Conservation (phyloP, 257 asterid species). For the Coffea canephora region DNA sequence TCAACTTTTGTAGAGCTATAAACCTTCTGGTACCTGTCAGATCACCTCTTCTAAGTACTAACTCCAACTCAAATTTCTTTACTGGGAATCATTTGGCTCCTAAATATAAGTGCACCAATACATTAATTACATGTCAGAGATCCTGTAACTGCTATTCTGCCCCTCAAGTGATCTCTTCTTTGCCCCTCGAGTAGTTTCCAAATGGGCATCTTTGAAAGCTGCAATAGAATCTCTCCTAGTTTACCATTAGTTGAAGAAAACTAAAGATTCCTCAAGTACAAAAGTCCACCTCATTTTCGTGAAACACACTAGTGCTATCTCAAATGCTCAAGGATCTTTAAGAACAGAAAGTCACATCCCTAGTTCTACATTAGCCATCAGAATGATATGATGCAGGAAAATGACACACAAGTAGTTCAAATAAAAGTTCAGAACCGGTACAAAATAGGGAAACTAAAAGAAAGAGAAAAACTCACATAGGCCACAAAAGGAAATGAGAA, state of each 20-base stretch:
- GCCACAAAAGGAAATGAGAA: not conserved
- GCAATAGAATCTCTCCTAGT: not conserved
- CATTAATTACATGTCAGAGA: not conserved
- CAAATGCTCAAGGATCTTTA: not conserved
- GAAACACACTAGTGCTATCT: not conserved
- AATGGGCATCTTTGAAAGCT: not conserved
- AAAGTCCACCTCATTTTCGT: not conserved
- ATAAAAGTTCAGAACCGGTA: no score
- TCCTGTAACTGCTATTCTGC: not conserved
- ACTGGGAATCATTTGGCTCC: not conserved
- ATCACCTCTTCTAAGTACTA: not conserved
- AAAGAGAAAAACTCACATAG: not conserved
- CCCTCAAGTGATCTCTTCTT: not conserved
- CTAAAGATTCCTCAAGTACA: not conserved
- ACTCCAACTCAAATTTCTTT: constrained; percentile 1
- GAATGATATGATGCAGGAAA: not conserved
- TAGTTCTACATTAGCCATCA: not conserved
- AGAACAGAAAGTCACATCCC: not conserved
- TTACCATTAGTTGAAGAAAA: no score
- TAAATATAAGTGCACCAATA: not conserved
- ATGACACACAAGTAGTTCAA: not conserved
- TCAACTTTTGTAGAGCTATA: not conserved
- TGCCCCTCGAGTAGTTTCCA: not conserved
- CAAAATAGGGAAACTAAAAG: not conserved
- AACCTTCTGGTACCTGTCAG: not conserved